Conservation (phyloP, 495 filamentous ascomycete species). For the Tuber microsphaerosporum region DNA sequence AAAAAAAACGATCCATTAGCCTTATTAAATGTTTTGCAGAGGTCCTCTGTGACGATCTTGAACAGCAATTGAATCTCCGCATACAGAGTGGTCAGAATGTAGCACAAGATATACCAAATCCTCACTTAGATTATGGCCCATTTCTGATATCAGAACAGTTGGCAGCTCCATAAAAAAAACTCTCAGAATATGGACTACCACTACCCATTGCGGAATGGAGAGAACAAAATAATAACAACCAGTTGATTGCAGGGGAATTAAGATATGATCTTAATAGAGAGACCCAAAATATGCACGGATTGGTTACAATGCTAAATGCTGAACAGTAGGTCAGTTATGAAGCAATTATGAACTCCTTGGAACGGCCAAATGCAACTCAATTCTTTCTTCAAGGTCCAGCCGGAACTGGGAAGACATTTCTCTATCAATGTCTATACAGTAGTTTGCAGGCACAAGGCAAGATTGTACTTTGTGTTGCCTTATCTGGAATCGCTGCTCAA, state of each 20-base stretch:
- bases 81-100: neutral
- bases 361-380: neutral
- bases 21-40: neutral
- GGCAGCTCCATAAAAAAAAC: neutral
- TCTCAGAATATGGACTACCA: neutral
- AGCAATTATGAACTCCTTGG: neutral
- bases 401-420: neutral
- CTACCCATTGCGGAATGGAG: neutral
- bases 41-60: neutral
- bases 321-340: neutral
- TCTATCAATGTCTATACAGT: neutral
- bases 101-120: neutral
- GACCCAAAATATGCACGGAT: neutral
- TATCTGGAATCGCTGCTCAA: neutral
- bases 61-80: neutral
- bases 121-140: neutral
- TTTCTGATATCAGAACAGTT: neutral
- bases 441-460: neutral
- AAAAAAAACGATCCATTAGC: too few species aligned
- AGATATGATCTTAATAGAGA: neutral
- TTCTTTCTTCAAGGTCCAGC: neutral
- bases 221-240: neutral
- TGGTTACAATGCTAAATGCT: neutral
- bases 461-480: neutral
- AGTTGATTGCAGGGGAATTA: neutral